A percentile compares a stretch with the other conserved stretches of the same genome.
These are phyloP conservation scores for Glycine latifolia DNA, from an alignment of 306 rosid species.

Conservation along the genomic window DNA sequence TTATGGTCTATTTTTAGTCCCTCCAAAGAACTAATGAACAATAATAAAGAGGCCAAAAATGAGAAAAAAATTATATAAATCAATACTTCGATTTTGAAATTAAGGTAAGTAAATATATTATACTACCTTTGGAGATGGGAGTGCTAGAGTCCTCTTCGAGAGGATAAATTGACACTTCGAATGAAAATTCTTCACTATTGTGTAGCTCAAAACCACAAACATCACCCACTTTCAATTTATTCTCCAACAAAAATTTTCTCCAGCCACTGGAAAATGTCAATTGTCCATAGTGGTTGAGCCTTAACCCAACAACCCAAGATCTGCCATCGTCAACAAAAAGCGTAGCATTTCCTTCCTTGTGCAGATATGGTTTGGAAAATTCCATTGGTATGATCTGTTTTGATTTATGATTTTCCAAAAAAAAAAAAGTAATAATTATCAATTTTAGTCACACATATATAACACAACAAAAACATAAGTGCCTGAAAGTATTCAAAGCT, in stretches of 20 bases:
- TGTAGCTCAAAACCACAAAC: slow-evolving; percentile 37
- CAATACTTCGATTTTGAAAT: no score
- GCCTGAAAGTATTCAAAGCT: neutral
- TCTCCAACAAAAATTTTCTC: neutral
- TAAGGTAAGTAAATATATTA: no score
- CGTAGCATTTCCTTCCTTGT: neutral
- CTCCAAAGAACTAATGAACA: no score
- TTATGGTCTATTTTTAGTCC: no score
- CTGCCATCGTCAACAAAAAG: neutral
- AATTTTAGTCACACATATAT: neutral
- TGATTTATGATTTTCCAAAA: neutral
- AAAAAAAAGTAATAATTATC: neutral
- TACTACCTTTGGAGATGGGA: slow-evolving; percentile 14
- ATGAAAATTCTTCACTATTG: neutral
- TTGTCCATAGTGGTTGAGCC: neutral
- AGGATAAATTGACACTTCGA: slow-evolving; percentile 28
- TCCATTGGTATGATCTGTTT: slow-evolving; percentile 31
- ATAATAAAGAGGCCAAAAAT: no score
- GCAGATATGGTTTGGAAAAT: neutral
- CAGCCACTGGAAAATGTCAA: slow-evolving; percentile 8
- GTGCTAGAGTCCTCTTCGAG: neutral
- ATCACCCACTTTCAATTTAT: slow-evolving; percentile 35
- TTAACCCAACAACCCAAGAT: slow-evolving; percentile 30
- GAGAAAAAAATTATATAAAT: no score
- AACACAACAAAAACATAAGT: neutral